phyloP scores from a whole-genome alignment of 2,329 filamentous ascomycete genomes.

The Diplodia sapinea region DNA sequence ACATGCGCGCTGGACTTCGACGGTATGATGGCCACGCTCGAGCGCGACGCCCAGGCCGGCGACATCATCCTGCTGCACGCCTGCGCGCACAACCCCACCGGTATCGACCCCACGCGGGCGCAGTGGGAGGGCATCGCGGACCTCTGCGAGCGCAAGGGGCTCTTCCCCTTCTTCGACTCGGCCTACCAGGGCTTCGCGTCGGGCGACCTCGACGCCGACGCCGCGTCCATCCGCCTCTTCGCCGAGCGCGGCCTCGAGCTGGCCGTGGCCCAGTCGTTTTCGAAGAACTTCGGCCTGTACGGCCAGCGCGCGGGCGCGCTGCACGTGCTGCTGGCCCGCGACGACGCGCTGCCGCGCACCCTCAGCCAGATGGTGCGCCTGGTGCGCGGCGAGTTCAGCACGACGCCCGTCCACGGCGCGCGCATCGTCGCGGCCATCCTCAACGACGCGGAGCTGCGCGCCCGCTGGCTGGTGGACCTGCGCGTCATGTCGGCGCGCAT shows the following conservation, averaged over 20 bases:
- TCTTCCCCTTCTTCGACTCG: slow-evolving; percentile 48
- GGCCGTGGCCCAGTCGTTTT: slow-evolving; percentile 45
- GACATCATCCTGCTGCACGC: slow-evolving; percentile 49
- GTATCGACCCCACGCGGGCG: slow-evolving; percentile 43
- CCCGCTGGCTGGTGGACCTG: slow-evolving; percentile 45
- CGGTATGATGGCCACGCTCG: slow-evolving; percentile 39
- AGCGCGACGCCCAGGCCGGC: slow-evolving; percentile 36
- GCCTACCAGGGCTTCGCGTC: slow-evolving; percentile 51
- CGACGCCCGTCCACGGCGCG: slow-evolving; percentile 41
- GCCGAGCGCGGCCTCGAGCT: slow-evolving; percentile 34
- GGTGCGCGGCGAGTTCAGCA: slow-evolving; percentile 41
- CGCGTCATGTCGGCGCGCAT: slow-evolving; percentile 45
- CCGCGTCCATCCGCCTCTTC: slow-evolving; percentile 46
- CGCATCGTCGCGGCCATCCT: slow-evolving; percentile 42
- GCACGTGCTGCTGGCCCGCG: slow-evolving; percentile 33
- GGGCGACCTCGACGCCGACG: slow-evolving; percentile 45
- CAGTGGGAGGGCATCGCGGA: slow-evolving; percentile 46
- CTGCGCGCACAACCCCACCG: slow-evolving; percentile 49
- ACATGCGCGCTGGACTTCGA: slow-evolving; percentile 41
- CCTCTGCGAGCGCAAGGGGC: slow-evolving; percentile 39
- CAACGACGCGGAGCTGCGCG: slow-evolving; percentile 34
- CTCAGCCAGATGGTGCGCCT: slow-evolving; percentile 32
- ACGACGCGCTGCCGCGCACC: slow-evolving; percentile 18
- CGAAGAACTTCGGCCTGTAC: slow-evolving; percentile 50
- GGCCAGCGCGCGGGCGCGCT: slow-evolving; percentile 45